Evolutionary conservation across 2,329 filamentous ascomycete genomes (phyloP).

Genomic region (Thielaviopsis punctulata): DNA sequence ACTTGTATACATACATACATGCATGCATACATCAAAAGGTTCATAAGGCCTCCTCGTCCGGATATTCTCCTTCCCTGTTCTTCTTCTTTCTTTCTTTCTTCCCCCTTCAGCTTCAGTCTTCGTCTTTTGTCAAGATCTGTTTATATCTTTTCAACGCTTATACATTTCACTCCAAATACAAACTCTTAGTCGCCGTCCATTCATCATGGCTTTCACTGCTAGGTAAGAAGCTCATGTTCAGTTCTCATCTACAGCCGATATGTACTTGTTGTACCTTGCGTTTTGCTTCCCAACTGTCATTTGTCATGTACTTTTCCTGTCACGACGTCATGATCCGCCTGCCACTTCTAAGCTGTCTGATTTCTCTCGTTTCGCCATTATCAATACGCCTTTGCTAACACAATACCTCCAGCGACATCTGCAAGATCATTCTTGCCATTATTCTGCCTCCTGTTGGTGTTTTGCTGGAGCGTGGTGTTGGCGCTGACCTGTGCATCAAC

Average conservation of each 20-base stretch:
- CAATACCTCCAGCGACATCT: slow-evolving; percentile 31
- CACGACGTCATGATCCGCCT: too few relatives aligned
- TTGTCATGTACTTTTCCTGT: too few relatives aligned
- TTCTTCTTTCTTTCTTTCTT: neutral
- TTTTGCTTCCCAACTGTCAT: too few relatives aligned
- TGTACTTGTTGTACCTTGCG: too few relatives aligned
- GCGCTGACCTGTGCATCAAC: slow-evolving; percentile 80
- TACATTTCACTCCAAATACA: neutral
- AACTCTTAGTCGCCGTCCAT: too few relatives aligned
- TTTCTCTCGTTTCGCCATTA: too few relatives aligned
- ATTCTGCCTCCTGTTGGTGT: slow-evolving; percentile 81
- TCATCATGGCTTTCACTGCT: slow-evolving; percentile 41
- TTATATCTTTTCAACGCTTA: neutral
- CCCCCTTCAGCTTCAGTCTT: neutral
- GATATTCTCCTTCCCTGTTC: neutral
- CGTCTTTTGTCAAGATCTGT: too few relatives aligned
- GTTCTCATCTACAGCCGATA: neutral
- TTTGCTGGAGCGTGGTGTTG: slow-evolving; percentile 85
- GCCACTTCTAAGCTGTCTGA: neutral
- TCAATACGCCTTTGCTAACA: too few relatives aligned
- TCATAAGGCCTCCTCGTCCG: neutral
- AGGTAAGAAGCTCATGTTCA: slow-evolving; percentile 28
- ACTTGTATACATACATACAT: too few relatives aligned
- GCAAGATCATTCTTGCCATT: slow-evolving; percentile 68
- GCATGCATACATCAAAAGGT: neutral